These are phyloP conservation scores for Dipodascus albidus DNA, from an alignment of 805 yeast genomes.

Conservation along the genomic window DNA sequence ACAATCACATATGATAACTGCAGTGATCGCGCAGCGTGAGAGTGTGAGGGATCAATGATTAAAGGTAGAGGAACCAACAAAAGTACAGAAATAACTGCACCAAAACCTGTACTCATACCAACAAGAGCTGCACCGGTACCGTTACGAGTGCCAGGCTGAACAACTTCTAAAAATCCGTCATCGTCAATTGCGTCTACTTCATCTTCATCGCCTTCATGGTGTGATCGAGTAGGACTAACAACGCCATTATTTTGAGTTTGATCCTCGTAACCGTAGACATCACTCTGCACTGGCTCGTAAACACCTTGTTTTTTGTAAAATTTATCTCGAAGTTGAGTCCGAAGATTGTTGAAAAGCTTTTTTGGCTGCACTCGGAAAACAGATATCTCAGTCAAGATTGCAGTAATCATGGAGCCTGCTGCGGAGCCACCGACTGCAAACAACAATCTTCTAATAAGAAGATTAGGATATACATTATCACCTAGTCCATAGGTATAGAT, in stretches of 20 bases:
- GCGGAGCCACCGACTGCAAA: conserved; percentile 52
- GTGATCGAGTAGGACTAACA: conserved; percentile 6
- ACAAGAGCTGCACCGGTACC: conserved; percentile 51
- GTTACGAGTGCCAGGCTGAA: conserved; percentile 22
- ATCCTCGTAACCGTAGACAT: background rate
- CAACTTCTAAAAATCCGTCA: conserved; percentile 11
- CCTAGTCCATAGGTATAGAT: conserved; percentile 36
- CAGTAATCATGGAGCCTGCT: conserved; percentile 48
- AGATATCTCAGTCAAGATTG: conserved; percentile 44
- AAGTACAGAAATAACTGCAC: conserved; percentile 54
- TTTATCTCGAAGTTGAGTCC: background rate
- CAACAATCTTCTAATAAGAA: conserved; percentile 39
- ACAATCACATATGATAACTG: conserved; percentile 38
- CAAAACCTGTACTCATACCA: conserved; percentile 53
- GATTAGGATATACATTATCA: conserved; percentile 35
- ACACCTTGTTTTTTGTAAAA: background rate
- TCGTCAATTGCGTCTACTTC: conserved; percentile 7
- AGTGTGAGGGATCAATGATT: conserved; percentile 29
- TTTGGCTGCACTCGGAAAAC: conserved; percentile 22
- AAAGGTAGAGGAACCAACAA: conserved; percentile 47
- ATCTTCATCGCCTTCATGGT: conserved; percentile 10
- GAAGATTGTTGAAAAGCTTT: background rate
- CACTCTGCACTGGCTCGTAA: background rate
- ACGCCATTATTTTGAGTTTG: conserved; percentile 24
- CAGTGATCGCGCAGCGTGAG: conserved; percentile 34